Evolutionary conservation across 2,329 filamentous ascomycete genomes (phyloP).

Genomic region (Fusarium agapanthi): DNA sequence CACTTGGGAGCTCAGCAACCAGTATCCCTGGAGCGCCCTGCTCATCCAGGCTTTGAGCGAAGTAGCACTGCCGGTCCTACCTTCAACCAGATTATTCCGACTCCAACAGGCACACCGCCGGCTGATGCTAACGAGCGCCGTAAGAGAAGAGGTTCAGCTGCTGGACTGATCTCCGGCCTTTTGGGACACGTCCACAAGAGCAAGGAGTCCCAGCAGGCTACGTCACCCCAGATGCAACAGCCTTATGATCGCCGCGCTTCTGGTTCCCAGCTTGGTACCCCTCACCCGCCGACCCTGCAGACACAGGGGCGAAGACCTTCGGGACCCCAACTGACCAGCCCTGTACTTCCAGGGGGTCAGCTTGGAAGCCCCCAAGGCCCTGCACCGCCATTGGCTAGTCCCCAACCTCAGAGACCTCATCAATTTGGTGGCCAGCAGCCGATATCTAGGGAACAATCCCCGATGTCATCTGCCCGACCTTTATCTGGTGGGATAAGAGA

Average conservation of each 20-base stretch:
- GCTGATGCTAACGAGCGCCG: conserved; percentile 32
- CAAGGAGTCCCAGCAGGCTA: conserved; percentile 20
- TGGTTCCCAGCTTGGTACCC: not conserved
- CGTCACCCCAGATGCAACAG: conserved; percentile 20
- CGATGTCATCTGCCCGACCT: conserved; percentile 16
- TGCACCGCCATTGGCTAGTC: conserved; percentile 22
- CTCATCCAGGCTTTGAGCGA: conserved; percentile 29
- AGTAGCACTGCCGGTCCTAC: conserved; percentile 37
- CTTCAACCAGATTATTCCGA: conserved; percentile 24
- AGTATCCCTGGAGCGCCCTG: conserved; percentile 22
- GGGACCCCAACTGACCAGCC: conserved; percentile 7
- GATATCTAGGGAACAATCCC: conserved; percentile 28
- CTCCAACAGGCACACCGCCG: not conserved
- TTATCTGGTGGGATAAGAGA: conserved; percentile 14
- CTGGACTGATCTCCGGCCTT: conserved; percentile 44
- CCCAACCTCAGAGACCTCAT: conserved; percentile 32
- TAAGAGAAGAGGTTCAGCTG: conserved; percentile 43
- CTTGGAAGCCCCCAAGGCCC: not conserved
- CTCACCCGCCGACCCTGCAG: conserved; percentile 1
- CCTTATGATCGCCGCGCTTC: conserved; percentile 14
- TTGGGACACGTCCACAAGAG: conserved; percentile 40
- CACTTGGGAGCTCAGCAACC: conserved; percentile 21
- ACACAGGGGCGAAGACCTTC: conserved; percentile 17
- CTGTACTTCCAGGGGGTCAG: conserved; percentile 15
- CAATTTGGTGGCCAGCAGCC: conserved; percentile 15